A percentile compares a stretch with the other conserved stretches of the same genome.
These are phyloP conservation scores for Euclidium syriacum DNA, from an alignment of 345 rosid species.

Conservation along the genomic window DNA sequence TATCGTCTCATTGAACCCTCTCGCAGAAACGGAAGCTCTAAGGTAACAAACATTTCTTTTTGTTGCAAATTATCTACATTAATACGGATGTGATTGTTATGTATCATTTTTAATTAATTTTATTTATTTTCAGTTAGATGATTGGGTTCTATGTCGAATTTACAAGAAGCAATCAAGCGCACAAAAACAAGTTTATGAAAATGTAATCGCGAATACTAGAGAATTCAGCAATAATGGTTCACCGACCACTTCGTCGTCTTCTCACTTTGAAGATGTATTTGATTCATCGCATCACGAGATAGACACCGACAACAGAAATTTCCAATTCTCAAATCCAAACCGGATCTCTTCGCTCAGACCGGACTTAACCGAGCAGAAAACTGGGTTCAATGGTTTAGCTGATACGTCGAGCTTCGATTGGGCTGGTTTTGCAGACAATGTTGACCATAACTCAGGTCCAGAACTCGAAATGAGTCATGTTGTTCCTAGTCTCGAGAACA, in stretches of 20 bases:
- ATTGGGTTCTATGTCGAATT: conserved; percentile 94
- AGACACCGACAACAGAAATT: conserved; percentile 36
- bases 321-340: conserved; percentile 27
- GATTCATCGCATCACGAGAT: conserved; percentile 39
- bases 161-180: conserved; percentile 74
- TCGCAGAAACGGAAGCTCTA: conserved; percentile 56
- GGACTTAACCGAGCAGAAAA: conserved; percentile 33
- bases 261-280: conserved; percentile 70
- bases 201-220: conserved; percentile 31
- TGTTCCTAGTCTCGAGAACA: conserved; percentile 23
- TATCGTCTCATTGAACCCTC: conserved; percentile 64
- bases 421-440: conserved; percentile 14
- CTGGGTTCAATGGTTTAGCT: conserved; percentile 26
- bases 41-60: conserved; percentile 29
- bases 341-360: conserved; percentile 29
- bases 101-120: too few species aligned
- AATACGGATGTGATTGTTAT: too few species aligned
- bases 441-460: conserved; percentile 31
- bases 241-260: conserved; percentile 44
- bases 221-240: conserved; percentile 57
- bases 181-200: conserved; percentile 38
- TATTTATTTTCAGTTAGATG: conserved; percentile 57
- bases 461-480: conserved; percentile 34
- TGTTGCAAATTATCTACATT: too few species aligned
- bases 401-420: conserved; percentile 44